phyloP scores from a whole-genome alignment of 2,329 filamentous ascomycete species.

The Exophiala oligosperma region DNA sequence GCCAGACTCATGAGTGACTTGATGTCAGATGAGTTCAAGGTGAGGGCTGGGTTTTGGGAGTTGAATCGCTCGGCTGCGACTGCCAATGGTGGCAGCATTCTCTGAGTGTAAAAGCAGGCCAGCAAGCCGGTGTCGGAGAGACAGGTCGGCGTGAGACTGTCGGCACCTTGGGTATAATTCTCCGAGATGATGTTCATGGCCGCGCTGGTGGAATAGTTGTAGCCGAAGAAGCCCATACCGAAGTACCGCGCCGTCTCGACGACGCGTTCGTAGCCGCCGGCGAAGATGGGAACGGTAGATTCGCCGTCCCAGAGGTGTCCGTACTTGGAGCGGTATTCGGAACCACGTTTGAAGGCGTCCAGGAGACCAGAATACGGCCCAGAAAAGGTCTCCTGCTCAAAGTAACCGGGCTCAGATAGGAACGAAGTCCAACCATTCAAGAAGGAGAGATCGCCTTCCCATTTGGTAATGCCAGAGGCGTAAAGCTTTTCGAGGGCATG shows the following conservation, averaged over 20 bases:
- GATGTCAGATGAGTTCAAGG: slow-evolving; percentile 7
- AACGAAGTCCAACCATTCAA: slow-evolving; percentile 6
- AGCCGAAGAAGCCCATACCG: slow-evolving; percentile 12
- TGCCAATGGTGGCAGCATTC: slow-evolving; percentile 1
- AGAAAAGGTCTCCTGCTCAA: slow-evolving; percentile 9
- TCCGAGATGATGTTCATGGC: slow-evolving; percentile 11
- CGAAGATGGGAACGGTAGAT: slow-evolving; percentile 6
- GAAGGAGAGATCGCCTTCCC: slow-evolving; percentile 7
- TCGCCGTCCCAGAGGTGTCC: slow-evolving; percentile 9
- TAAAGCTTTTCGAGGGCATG: slow-evolving; percentile 95
- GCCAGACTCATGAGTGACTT: slow-evolving; percentile 3
- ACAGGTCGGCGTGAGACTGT: slow-evolving; percentile 8
- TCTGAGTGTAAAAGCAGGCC: slow-evolving; percentile 4
- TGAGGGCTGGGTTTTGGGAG: slow-evolving; percentile 8
- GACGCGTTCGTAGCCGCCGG: slow-evolving; percentile 8
- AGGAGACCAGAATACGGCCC: slow-evolving; percentile 7
- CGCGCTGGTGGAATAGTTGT: slow-evolving; percentile 13
- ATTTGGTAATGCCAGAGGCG: slow-evolving; percentile 67
- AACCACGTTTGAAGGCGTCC: slow-evolving; percentile 5
- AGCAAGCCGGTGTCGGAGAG: slow-evolving; percentile 4
- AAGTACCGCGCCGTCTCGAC: slow-evolving; percentile 10
- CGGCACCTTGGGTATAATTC: slow-evolving; percentile 6
- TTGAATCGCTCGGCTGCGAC: slow-evolving; percentile 7
- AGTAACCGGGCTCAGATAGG: neutral
- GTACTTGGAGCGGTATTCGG: slow-evolving; percentile 3